These are phyloP conservation scores for Fusarium avenaceum DNA, from an alignment of 2,329 filamentous ascomycete genomes.

Conservation along the genomic window DNA sequence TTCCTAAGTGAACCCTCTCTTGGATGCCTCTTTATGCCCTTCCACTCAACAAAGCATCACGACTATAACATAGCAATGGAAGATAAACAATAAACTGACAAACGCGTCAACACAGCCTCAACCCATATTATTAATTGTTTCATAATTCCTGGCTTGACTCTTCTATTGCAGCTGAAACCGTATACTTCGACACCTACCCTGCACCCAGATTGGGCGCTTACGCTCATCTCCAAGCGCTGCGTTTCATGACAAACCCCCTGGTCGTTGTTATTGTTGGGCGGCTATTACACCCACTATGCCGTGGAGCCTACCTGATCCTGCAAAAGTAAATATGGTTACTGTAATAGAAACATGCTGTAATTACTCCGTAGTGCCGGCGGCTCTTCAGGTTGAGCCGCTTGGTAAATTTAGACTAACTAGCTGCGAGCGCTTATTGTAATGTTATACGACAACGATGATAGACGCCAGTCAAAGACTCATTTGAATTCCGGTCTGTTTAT, in stretches of 20 bases:
- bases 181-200: constrained; percentile 2
- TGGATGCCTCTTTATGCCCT: constrained; percentile 36
- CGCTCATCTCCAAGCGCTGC: constrained; percentile 30
- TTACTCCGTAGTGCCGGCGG: constrained; percentile 13
- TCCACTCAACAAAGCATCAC: constrained; percentile 6
- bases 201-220: constrained; percentile 31
- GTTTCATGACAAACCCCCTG: constrained; percentile 32
- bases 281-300: constrained; percentile 9
- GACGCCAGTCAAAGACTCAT: constrained; percentile 8
- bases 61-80: neutral
- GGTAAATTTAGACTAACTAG: neutral
- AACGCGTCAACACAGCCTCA: neutral
- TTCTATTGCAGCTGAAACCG: constrained; percentile 18
- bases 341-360: constrained; percentile 21
- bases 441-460: constrained; percentile 2
- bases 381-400: constrained; percentile 12
- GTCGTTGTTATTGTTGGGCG: constrained; percentile 25
- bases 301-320: constrained; percentile 1
- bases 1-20: constrained; percentile 2
- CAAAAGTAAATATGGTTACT: constrained; percentile 1
- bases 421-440: constrained; percentile 18
- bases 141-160: neutral
- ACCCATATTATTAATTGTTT: constrained; percentile 6
- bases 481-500: constrained; percentile 2
- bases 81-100: neutral